phyloP scores from a whole-genome alignment of 1,284 basidiomycete genomes.

The Sparassis latifolia region DNA sequence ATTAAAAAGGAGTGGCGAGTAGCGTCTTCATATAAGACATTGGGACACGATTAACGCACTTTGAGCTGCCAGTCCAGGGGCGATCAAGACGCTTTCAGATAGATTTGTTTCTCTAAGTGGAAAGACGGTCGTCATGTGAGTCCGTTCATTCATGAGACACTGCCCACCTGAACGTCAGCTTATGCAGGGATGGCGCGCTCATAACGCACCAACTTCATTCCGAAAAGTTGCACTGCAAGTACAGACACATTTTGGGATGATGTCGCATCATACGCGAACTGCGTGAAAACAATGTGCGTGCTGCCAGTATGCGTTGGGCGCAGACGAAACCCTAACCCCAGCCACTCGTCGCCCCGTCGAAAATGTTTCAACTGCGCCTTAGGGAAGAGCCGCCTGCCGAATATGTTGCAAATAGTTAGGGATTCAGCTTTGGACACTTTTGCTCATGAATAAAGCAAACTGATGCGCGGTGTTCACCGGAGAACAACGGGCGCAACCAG shows the following conservation, averaged over 20 bases:
- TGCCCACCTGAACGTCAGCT: not conserved
- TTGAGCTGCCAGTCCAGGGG: conserved; percentile 1
- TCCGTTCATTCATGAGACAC: not conserved
- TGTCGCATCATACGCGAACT: conserved; percentile 62
- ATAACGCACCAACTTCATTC: conserved; percentile 76
- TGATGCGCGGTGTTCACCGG: too few species aligned
- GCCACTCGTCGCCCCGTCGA: too few species aligned
- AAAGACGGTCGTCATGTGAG: conserved; percentile 8
- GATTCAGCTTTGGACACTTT: too few species aligned
- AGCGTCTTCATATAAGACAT: not conserved
- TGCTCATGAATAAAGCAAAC: too few species aligned
- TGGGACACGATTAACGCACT: not conserved
- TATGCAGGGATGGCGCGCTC: conserved; percentile 68
- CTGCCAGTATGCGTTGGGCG: too few species aligned
- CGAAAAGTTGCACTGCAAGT: conserved; percentile 49
- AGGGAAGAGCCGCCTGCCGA: too few species aligned
- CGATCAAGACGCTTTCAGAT: conserved; percentile 5
- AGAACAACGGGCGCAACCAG: too few species aligned
- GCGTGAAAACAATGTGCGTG: conserved; percentile 43
- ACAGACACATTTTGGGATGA: conserved; percentile 73
- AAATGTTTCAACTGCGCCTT: too few species aligned
- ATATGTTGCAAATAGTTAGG: too few species aligned
- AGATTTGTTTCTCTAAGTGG: conserved; percentile 4
- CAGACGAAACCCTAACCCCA: too few species aligned
- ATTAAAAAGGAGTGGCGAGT: conserved; percentile 4